A percentile compares a stretch with the other conserved stretches of the same genome.
Conservation (phyloP, 768 basidiomycete species). For the Amanita inopinata region DNA sequence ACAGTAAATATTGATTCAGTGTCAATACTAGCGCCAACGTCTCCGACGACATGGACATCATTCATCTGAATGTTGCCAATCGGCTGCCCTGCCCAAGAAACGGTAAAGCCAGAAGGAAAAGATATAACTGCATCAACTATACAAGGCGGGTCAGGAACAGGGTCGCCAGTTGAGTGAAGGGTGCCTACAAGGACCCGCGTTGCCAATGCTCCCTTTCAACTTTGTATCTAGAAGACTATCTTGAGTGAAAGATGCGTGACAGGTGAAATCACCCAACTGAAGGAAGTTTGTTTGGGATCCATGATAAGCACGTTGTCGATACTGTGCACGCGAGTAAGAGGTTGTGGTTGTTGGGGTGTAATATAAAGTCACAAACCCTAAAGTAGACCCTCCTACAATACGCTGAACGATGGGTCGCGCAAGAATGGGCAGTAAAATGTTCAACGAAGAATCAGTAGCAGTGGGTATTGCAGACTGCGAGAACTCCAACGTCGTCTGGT, state of each 20-base stretch:
- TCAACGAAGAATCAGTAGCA: slow-evolving; percentile 48
- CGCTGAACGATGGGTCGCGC: slow-evolving; percentile 70
- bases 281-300: slow-evolving; percentile 45
- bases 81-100: slow-evolving; percentile 47
- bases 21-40: slow-evolving; percentile 53
- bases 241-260: slow-evolving; percentile 1
- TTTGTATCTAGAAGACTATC: slow-evolving; percentile 27
- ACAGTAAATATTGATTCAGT: slow-evolving; percentile 47
- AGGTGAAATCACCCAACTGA: slow-evolving; percentile 25
- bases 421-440: slow-evolving; percentile 57
- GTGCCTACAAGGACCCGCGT: slow-evolving; percentile 62
- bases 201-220: slow-evolving; percentile 53
- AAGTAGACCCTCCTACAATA: slow-evolving; percentile 45
- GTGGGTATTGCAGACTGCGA: slow-evolving; percentile 47
- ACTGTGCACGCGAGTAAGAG: slow-evolving; percentile 20
- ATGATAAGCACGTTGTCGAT: slow-evolving; percentile 54
- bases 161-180: background rate
- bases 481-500: slow-evolving; percentile 52
- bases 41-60: slow-evolving; percentile 47
- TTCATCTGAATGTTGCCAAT: slow-evolving; percentile 55
- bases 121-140: slow-evolving; percentile 59
- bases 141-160: slow-evolving; percentile 5
- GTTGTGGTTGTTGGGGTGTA: background rate
- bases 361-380: slow-evolving; percentile 31
- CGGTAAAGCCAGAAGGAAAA: slow-evolving; percentile 51